These are phyloP conservation scores for Phlyctochytrium bullatum DNA, from an alignment of 192 early-diverging fungal species.

Conservation along the genomic window DNA sequence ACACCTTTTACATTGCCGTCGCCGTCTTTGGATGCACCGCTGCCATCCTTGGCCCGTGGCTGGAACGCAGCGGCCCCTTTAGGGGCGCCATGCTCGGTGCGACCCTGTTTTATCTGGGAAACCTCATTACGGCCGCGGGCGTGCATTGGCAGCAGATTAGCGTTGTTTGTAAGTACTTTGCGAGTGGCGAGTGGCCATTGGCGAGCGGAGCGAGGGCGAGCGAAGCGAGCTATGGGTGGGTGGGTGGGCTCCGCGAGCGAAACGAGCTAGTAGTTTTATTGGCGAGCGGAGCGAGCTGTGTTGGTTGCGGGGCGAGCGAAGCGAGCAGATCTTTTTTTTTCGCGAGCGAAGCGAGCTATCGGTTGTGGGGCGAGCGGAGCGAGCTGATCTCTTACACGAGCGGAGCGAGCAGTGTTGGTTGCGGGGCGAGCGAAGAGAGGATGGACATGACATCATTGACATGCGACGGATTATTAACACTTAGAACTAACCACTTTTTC, in stretches of 20 bases:
- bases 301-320: no score
- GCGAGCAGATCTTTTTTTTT: not conserved
- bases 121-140: slow-evolving; percentile 64
- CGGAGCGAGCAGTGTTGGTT: no score
- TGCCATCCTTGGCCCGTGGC: slow-evolving; percentile 75
- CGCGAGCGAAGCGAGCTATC: no score
- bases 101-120: slow-evolving; percentile 64
- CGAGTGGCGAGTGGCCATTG: no score
- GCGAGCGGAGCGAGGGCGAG: no score
- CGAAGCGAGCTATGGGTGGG: no score
- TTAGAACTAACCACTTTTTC: not conserved
- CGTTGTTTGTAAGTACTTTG: slow-evolving; percentile 41
- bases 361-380: no score
- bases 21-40: slow-evolving; percentile 70
- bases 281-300: no score
- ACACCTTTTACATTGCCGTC: slow-evolving; percentile 75
- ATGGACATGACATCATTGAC: slow-evolving; percentile 2
- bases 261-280: no score
- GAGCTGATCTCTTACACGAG: no score
- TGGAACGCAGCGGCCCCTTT: slow-evolving; percentile 73
- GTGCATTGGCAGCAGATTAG: slow-evolving; percentile 30
- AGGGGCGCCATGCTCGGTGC: slow-evolving; percentile 63
- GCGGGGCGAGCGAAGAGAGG: no score
- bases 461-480: not conserved
- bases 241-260: slow-evolving; percentile 3